A percentile compares a stretch with the other conserved stretches of the same genome.
phyloP scores from a whole-genome alignment of 2,329 filamentous ascomycete genomes.

The Achaetomium macrosporum region DNA sequence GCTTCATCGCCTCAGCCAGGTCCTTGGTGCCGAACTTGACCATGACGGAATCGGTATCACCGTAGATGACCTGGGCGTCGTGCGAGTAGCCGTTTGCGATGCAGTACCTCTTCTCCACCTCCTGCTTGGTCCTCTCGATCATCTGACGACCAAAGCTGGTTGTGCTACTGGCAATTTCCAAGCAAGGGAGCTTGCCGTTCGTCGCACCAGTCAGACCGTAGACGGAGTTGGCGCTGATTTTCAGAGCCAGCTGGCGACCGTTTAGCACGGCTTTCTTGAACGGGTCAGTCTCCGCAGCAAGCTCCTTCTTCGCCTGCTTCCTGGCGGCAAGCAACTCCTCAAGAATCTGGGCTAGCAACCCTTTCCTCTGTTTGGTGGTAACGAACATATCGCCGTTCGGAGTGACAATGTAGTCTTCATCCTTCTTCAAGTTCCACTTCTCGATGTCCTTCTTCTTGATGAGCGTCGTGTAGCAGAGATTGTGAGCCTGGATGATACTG shows the following conservation, averaged over 20 bases:
- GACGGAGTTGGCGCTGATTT: constrained; percentile 95
- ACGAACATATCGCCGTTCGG: constrained; percentile 93
- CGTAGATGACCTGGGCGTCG: constrained; percentile 95
- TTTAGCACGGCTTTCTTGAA: constrained; percentile 99
- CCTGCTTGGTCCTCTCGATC: constrained; percentile 97
- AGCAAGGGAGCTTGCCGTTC: constrained; percentile 88
- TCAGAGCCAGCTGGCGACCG: constrained; percentile 91
- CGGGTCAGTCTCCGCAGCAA: constrained; percentile 81
- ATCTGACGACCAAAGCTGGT: constrained; percentile 96
- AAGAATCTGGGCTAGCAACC: constrained; percentile 87
- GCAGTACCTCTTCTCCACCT: constrained; percentile 83
- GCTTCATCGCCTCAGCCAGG: constrained; percentile 81
- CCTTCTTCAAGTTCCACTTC: constrained; percentile 70
- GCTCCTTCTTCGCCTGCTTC: constrained; percentile 89
- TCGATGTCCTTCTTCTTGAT: constrained; percentile 74
- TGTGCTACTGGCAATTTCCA: constrained; percentile 92
- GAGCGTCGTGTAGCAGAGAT: constrained; percentile 94
- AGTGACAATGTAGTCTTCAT: constrained; percentile 93
- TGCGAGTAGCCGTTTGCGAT: constrained; percentile 93
- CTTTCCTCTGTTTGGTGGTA: constrained; percentile 82
- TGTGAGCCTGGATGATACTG: constrained; percentile 98
- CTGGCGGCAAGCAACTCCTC: constrained; percentile 87
- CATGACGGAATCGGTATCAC: constrained; percentile 99
- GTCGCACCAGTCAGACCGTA: constrained; percentile 97
- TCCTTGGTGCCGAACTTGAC: constrained; percentile 94